Evolutionary conservation across 2,329 filamentous ascomycete genomes (phyloP), one percentile per base, ranked within the genome.

Genomic region (Colletotrichum caudatum): DNA sequence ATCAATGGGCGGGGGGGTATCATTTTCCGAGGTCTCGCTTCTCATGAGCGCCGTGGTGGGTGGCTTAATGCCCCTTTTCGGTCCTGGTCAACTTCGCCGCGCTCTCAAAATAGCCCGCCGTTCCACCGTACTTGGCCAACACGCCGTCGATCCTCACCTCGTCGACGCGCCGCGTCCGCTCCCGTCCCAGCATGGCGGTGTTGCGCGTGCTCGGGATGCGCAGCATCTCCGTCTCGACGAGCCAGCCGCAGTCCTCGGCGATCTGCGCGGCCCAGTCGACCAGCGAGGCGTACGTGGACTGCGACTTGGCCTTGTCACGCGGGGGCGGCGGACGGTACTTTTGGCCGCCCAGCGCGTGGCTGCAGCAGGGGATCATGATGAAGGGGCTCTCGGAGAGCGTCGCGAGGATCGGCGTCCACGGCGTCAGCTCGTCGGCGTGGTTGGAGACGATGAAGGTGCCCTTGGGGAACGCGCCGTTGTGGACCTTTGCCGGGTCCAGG

Each of bases 381-480:
- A 98, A 99, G 0, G 94, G 92, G 14, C 92, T 92, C 2, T 88
- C 83, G 0, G 92, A 94, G 1, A 94, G 83, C 8, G 90, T 89
- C 1, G 94, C 95, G 51, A 99, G 88, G 23, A 98, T 87, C 0
- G 96, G 96, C 0, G 96, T 98, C 96, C 96, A 99, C 0, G 94
- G 90, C 0, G 96, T 99, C 18, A 99, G 87, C 82, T 99, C 95
- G 79, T 99, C 96, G 14, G 95, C 95, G 80, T 99, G 96, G 78
- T 99, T 99, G 60, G 94, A 97, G 74, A 99, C 92, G 76, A 99
- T 94, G 81, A 99, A 99, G 0, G 94, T 97, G 37, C 90, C 90
- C 20, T 81, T 79, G 0, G 89, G 86, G 77, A 98, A 97, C 12
- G 85, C 77, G 46, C 95, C 96, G 73, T 85, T 80, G 76, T 90